A percentile compares a stretch with the other conserved stretches of the same genome.
Evolutionary conservation across 768 basidiomycete genomes (phyloP).

Genomic region (Pholiota conissans): DNA sequence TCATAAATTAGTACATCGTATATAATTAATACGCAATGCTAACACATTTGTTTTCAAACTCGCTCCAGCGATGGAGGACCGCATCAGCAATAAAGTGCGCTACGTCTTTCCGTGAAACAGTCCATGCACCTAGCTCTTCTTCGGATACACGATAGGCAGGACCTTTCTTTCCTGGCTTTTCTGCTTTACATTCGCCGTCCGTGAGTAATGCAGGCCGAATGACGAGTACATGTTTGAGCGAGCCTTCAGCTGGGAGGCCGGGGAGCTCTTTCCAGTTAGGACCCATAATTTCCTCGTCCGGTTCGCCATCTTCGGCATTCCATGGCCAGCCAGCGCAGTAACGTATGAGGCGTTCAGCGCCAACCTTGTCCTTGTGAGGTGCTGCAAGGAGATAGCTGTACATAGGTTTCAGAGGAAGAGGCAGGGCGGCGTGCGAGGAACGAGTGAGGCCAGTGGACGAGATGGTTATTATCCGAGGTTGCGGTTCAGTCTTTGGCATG

Average conservation of each 20-base stretch:
- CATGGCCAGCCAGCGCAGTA: slow-evolving; percentile 54
- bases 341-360: slow-evolving; percentile 49
- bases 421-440: slow-evolving; percentile 43
- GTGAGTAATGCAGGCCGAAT: slow-evolving; percentile 60
- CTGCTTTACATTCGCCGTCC: slow-evolving; percentile 51
- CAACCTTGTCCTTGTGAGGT: slow-evolving; percentile 64
- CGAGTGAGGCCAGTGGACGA: slow-evolving; percentile 54
- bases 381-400: slow-evolving; percentile 43
- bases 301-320: slow-evolving; percentile 41
- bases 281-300: slow-evolving; percentile 41
- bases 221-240: slow-evolving; percentile 45
- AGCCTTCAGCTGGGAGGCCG: slow-evolving; percentile 43
- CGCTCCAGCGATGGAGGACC: slow-evolving; percentile 45
- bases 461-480: slow-evolving; percentile 53
- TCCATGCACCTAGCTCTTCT: slow-evolving; percentile 44
- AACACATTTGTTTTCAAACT: slow-evolving; percentile 51
- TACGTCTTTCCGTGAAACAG: slow-evolving; percentile 63
- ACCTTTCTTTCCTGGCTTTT: slow-evolving; percentile 23
- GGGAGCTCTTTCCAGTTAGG: slow-evolving; percentile 40
- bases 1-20: too few relatives aligned
- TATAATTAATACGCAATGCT: slow-evolving; percentile 47
- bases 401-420: slow-evolving; percentile 46
- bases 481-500: slow-evolving; percentile 39
- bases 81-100: slow-evolving; percentile 63
- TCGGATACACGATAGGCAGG: slow-evolving; percentile 45